These are phyloP conservation scores for Trichoderma oligosporum DNA, from an alignment of 2,329 filamentous ascomycete genomes.

Conservation along the genomic window DNA sequence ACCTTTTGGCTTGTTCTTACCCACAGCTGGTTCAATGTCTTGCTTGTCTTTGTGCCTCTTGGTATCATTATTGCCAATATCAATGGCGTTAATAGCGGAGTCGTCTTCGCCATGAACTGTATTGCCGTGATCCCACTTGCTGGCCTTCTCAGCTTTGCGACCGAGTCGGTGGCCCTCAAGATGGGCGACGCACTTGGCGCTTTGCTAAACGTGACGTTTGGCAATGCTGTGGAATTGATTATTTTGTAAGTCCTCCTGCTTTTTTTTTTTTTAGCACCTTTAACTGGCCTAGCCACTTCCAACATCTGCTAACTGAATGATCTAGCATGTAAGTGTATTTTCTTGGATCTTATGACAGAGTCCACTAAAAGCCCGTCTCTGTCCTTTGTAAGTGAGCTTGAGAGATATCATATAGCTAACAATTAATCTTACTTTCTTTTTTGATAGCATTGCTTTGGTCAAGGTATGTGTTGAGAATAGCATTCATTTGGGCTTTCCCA, in stretches of 20 bases:
- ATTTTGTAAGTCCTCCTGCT: conserved; percentile 54
- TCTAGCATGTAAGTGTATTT: conserved; percentile 46
- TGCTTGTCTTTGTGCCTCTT: conserved; percentile 73
- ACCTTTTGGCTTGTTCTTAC: conserved; percentile 56
- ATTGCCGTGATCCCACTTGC: conserved; percentile 73
- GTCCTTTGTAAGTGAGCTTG: too few relatives aligned
- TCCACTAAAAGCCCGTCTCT: too few relatives aligned
- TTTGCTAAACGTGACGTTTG: conserved; percentile 72
- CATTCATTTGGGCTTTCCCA: too few relatives aligned
- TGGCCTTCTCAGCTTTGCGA: conserved; percentile 67
- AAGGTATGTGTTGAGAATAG: conserved; percentile 42
- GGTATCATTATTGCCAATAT: conserved; percentile 64
- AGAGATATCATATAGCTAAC: background rate
- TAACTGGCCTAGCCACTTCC: background rate
- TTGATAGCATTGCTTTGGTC: conserved; percentile 65
- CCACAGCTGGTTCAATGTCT: conserved; percentile 73
- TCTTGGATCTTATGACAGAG: too few relatives aligned
- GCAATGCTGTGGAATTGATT: conserved; percentile 75
- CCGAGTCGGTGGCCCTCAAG: conserved; percentile 68
- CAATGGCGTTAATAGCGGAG: conserved; percentile 50
- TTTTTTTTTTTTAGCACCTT: background rate
- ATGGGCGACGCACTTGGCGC: conserved; percentile 71
- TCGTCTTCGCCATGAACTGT: conserved; percentile 71
- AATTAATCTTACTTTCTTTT: background rate
- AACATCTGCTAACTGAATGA: conserved; percentile 19